Evolutionary conservation across 305 asterid species (phyloP).

Genomic region (Fraxinus greggii): DNA sequence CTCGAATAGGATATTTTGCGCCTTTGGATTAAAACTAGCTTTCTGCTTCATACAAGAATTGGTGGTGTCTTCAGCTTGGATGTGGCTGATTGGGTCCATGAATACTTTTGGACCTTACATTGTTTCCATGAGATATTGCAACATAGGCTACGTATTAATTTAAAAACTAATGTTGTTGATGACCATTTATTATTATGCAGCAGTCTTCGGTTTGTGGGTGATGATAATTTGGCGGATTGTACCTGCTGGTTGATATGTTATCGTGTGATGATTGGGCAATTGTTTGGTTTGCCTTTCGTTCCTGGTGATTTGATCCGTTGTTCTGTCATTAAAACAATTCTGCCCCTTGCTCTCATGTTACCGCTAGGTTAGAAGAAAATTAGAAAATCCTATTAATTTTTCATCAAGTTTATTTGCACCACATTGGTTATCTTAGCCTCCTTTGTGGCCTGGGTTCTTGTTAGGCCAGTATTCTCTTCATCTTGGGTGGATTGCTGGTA

Average conservation of each 20-base stretch:
- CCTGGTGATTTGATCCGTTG: not conserved
- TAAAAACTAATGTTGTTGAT: not conserved
- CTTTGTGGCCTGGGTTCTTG: not conserved
- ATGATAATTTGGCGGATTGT: not conserved
- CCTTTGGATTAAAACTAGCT: not conserved
- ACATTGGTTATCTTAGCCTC: not conserved
- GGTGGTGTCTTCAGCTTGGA: not conserved
- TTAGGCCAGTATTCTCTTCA: no score
- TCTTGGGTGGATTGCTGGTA: not conserved
- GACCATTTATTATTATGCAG: not conserved
- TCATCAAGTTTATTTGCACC: not conserved
- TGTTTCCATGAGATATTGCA: not conserved
- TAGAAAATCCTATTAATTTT: not conserved
- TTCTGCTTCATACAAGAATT: not conserved
- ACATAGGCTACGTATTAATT: not conserved
- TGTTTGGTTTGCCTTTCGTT: not conserved
- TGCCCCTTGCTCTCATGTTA: not conserved
- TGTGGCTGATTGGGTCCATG: not conserved
- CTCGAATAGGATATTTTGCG: not conserved
- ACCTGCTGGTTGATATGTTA: not conserved
- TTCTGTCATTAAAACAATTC: not conserved
- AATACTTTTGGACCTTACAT: not conserved
- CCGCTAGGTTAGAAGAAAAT: not conserved
- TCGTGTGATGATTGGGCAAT: not conserved
- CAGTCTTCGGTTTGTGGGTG: not conserved